Conservation (phyloP, 2,329 filamentous ascomycete species). For the Chlorencoelia australis region DNA sequence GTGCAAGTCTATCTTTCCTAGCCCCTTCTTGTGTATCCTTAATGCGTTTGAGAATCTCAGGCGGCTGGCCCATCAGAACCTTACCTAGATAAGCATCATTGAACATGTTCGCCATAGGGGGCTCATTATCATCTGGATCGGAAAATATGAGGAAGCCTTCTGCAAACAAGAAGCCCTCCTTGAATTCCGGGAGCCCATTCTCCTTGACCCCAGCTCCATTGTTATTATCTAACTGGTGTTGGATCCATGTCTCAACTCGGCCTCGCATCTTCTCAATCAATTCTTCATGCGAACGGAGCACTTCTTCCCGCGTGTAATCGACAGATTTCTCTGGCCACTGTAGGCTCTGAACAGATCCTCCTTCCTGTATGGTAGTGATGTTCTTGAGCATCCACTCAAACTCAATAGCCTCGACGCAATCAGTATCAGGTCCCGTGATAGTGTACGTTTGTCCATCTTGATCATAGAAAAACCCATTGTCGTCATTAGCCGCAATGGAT, state of each 20-base stretch:
- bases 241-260: too few species aligned
- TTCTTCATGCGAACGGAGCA: neutral
- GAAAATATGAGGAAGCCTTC: too few species aligned
- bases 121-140: too few species aligned
- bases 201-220: too few species aligned
- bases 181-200: too few species aligned
- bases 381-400: slow-evolving; percentile 8
- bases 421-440: slow-evolving; percentile 12
- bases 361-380: neutral
- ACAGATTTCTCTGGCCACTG: neutral
- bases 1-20: neutral
- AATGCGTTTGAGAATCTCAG: too few species aligned
- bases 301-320: neutral
- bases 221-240: too few species aligned
- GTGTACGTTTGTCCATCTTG: neutral
- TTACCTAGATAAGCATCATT: too few species aligned
- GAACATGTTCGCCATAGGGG: too few species aligned
- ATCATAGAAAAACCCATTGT: slow-evolving; percentile 5
- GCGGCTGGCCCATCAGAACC: too few species aligned
- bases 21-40: too few species aligned
- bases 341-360: neutral
- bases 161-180: too few species aligned
- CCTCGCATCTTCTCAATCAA: slow-evolving; percentile 3
- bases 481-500: neutral
- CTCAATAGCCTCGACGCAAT: slow-evolving; percentile 14